Conservation (phyloP, 78 protist genomes). For the Dictyostelium firmibasis region DNA sequence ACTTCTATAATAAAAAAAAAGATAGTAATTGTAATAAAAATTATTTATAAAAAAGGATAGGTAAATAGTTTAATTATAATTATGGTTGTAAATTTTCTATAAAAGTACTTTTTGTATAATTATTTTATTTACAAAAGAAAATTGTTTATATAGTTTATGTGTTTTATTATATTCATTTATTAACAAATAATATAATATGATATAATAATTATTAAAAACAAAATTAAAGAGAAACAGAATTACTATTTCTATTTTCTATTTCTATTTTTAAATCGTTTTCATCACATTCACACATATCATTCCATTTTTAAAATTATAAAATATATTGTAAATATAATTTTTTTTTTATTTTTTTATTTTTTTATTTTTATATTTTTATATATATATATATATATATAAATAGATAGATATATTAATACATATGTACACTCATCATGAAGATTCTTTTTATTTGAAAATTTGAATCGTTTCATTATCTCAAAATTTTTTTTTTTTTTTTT, state of each 20-base stretch:
- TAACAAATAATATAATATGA: too few relatives aligned
- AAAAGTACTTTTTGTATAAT: not conserved
- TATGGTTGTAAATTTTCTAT: not conserved
- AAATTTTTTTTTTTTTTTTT: too few relatives aligned
- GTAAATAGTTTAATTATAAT: not conserved
- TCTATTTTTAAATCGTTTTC: not conserved
- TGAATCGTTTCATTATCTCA: not conserved
- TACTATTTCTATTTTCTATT: not conserved
- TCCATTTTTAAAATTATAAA: not conserved
- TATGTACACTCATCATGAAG: not conserved
- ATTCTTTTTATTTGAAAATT: too few relatives aligned
- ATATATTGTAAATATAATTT: not conserved
- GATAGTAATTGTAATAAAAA: not conserved
- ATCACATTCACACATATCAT: not conserved
- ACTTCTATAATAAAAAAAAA: too few relatives aligned
- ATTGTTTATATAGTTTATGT: not conserved
- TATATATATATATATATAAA: too few relatives aligned
- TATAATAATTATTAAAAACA: too few relatives aligned
- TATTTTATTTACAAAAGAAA: not conserved
- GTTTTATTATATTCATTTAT: too few relatives aligned
- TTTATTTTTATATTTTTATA: too few relatives aligned
- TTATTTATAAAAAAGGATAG: not conserved
- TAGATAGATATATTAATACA: not conserved
- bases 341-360: too few relatives aligned
- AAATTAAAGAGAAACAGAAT: not conserved